These are phyloP conservation scores for Phoma sp. DNA, from an alignment of 2,329 filamentous ascomycete species.

Conservation along the genomic window DNA sequence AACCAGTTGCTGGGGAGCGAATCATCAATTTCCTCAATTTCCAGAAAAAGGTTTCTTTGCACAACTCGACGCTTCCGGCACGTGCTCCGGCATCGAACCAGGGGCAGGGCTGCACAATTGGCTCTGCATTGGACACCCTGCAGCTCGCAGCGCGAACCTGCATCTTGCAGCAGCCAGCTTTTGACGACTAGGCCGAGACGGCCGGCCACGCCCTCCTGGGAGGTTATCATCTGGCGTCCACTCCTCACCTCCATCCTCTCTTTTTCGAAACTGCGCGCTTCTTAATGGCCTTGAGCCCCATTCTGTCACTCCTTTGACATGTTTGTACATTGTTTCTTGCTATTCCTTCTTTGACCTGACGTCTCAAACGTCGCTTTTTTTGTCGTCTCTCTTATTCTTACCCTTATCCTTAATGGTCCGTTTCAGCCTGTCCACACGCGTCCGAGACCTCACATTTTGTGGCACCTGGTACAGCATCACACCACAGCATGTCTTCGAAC, in stretches of 20 bases:
- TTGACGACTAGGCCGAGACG: conserved; percentile 22
- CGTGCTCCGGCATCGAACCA: conserved; percentile 27
- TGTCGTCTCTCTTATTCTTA: conserved; percentile 24
- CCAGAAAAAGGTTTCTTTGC: conserved; percentile 16
- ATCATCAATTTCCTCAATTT: conserved; percentile 24
- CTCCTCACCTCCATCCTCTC: conserved; percentile 38
- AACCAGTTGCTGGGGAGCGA: conserved; percentile 10
- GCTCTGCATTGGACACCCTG: conserved; percentile 24
- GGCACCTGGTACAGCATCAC: conserved; percentile 26
- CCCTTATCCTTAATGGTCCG: conserved; percentile 41
- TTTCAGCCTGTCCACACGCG: conserved; percentile 32
- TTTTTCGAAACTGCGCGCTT: conserved; percentile 36
- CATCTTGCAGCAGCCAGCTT: conserved; percentile 38
- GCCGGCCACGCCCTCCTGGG: conserved; percentile 28
- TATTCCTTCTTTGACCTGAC: conserved; percentile 39
- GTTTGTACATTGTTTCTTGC: conserved; percentile 42
- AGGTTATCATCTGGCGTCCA: conserved; percentile 39
- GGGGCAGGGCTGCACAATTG: conserved; percentile 37
- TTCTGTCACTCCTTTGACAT: conserved; percentile 45
- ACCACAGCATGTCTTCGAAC: conserved; percentile 41
- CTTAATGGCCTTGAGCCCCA: conserved; percentile 45
- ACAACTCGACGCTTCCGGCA: conserved; percentile 27
- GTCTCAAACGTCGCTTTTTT: conserved; percentile 32
- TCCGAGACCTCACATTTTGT: conserved; percentile 29
- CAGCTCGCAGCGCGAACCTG: conserved; percentile 42